phyloP scores from a whole-genome alignment of 495 filamentous ascomycete species.

The Astrothelium subdiscretum region DNA sequence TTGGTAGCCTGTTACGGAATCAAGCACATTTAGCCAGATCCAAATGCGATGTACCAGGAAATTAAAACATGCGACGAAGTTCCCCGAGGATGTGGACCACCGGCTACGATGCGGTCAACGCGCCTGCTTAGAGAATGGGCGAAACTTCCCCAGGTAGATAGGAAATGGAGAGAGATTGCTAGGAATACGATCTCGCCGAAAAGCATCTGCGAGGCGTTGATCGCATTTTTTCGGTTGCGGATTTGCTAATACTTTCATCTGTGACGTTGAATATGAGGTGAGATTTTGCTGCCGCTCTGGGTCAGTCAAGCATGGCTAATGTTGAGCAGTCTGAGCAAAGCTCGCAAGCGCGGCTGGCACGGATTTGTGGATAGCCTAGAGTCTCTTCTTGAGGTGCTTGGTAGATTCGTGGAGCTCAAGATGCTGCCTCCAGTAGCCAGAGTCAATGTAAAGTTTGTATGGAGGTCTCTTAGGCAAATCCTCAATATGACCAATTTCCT shows the following conservation, averaged over 20 bases:
- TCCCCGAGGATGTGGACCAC: slow-evolving; percentile 14
- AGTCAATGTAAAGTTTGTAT: slow-evolving; percentile 11
- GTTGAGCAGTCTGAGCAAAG: slow-evolving; percentile 27
- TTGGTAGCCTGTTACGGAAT: slow-evolving; percentile 34
- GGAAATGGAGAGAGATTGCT: slow-evolving; percentile 31
- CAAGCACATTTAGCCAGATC: slow-evolving; percentile 18
- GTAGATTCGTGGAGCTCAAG: slow-evolving; percentile 22
- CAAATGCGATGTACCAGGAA: slow-evolving; percentile 10
- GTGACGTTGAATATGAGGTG: slow-evolving; percentile 15
- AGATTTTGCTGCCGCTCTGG: not conserved
- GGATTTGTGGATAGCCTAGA: slow-evolving; percentile 33
- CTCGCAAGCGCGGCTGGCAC: slow-evolving; percentile 30
- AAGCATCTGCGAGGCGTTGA: slow-evolving; percentile 24
- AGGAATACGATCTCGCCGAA: slow-evolving; percentile 17
- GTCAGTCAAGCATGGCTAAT: not conserved
- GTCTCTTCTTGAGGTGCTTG: slow-evolving; percentile 24
- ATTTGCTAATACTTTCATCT: slow-evolving; percentile 14
- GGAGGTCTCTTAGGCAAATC: too few species aligned
- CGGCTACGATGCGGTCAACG: slow-evolving; percentile 21
- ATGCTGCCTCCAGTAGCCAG: slow-evolving; percentile 26
- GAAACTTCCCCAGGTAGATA: slow-evolving; percentile 31
- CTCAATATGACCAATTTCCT: too few species aligned
- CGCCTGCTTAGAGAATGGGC: slow-evolving; percentile 37
- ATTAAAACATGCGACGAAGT: not conserved
- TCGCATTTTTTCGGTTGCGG: slow-evolving; percentile 25